Evolutionary conservation across 73 alveolate genomes (phyloP).

Genomic region (Paramecium biaurelia): DNA sequence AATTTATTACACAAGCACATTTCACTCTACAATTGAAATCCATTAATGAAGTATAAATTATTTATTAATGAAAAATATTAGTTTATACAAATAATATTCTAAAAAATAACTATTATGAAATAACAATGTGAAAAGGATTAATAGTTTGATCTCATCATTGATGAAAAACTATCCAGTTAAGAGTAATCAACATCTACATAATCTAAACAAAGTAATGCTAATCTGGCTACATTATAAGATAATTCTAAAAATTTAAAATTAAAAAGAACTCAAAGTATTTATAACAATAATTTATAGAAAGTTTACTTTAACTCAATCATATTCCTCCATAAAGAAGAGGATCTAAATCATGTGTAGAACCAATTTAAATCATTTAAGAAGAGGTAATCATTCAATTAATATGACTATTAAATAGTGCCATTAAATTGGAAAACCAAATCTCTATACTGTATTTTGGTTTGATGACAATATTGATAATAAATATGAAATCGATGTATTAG

Average conservation of each 20-base stretch:
- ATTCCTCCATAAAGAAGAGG: conserved; percentile 13
- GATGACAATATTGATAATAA: not conserved
- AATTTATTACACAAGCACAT: conserved; percentile 6
- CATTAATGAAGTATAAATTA: not conserved
- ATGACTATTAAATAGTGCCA: not conserved
- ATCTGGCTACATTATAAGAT: not conserved
- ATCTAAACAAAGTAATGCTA: not conserved
- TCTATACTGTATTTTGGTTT: conserved; percentile 1
- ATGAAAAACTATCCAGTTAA: not conserved
- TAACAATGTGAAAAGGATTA: not conserved
- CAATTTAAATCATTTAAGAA: not conserved
- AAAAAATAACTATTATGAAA: not conserved
- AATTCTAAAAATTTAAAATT: not conserved
- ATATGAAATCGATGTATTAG: not conserved
- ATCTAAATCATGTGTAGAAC: not conserved
- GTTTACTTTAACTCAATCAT: not conserved
- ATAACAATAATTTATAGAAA: not conserved
- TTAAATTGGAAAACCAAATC: not conserved
- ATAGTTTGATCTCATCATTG: not conserved
- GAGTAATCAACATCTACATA: not conserved
- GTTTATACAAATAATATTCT: not conserved
- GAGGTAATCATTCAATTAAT: not conserved
- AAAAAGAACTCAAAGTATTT: not conserved
- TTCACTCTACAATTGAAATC: conserved; percentile 45
- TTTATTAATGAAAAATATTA: not conserved